Conservation (phyloP, 2,329 filamentous ascomycete genomes). For the Canariomyces notabilis region DNA sequence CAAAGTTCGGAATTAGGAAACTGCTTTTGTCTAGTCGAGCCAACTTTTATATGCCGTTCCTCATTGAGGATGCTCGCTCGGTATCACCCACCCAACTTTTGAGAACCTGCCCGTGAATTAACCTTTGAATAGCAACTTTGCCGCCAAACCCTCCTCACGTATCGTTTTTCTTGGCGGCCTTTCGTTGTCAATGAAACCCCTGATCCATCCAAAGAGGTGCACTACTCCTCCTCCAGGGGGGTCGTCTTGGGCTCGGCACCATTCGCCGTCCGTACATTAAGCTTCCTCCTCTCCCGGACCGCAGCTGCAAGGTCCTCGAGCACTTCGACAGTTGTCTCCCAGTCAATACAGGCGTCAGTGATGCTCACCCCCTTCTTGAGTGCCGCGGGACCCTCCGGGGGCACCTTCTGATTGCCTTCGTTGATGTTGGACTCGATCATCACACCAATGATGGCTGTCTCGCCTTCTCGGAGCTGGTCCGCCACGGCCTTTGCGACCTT, state of each 20-base stretch:
- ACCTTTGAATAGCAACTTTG: not conserved
- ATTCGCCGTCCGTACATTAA: slow-evolving; percentile 36
- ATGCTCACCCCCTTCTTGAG: slow-evolving; percentile 90
- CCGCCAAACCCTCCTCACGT: not conserved
- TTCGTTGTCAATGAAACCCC: not conserved
- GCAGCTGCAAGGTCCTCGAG: slow-evolving; percentile 83
- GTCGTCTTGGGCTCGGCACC: slow-evolving; percentile 36
- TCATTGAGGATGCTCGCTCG: not conserved
- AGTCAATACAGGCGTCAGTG: slow-evolving; percentile 93
- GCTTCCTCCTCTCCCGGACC: slow-evolving; percentile 66
- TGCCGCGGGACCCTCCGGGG: slow-evolving; percentile 68
- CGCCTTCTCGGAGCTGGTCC: slow-evolving; percentile 81
- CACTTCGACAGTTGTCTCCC: slow-evolving; percentile 77
- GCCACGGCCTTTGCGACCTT: slow-evolving; percentile 78
- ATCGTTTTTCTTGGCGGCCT: not conserved
- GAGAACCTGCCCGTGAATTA: not conserved
- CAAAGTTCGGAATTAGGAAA: not conserved
- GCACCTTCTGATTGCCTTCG: slow-evolving; percentile 85
- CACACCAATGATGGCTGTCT: slow-evolving; percentile 85
- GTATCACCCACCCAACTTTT: slow-evolving; percentile 1
- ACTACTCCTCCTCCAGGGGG: slow-evolving; percentile 48
- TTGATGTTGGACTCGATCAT: slow-evolving; percentile 99
- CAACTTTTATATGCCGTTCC: not conserved
- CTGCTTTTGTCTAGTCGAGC: slow-evolving; percentile 1
- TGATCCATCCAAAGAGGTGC: not conserved